phyloP scores from a whole-genome alignment of 208 protist species.

The Paratrypanosoma confusum region DNA sequence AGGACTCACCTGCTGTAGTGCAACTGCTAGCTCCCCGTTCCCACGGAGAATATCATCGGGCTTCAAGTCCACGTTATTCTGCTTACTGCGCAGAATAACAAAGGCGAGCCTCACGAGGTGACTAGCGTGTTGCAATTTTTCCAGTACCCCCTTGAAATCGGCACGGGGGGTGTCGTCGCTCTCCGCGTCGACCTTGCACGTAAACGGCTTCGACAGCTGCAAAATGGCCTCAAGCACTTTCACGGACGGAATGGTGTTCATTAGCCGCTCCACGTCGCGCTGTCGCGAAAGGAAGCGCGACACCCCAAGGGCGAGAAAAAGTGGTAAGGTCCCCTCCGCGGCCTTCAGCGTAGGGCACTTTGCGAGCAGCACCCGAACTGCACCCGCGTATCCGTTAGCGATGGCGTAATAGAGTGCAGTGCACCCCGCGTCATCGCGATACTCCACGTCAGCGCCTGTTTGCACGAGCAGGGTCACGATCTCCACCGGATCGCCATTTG shows the following conservation, averaged over 20 bases:
- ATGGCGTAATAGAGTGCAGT: constrained; percentile 84
- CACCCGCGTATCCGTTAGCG: constrained; percentile 70
- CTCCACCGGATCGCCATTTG: constrained; percentile 58
- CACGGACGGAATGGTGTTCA: constrained; percentile 34
- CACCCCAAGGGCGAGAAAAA: constrained; percentile 67
- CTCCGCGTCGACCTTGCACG: too few relatives aligned
- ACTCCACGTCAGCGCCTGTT: constrained; percentile 54
- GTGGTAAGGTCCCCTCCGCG: constrained; percentile 41
- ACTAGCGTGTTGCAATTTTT: too few relatives aligned
- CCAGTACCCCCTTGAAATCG: too few relatives aligned
- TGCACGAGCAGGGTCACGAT: constrained; percentile 56
- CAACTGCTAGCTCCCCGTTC: constrained; percentile 38
- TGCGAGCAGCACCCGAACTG: constrained; percentile 37
- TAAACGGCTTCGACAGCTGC: too few relatives aligned
- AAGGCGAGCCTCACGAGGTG: constrained; percentile 34
- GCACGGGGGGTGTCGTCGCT: too few relatives aligned
- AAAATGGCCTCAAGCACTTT: constrained; percentile 45
- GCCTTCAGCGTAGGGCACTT: constrained; percentile 40
- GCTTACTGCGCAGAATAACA: constrained; percentile 52
- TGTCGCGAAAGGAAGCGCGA: constrained; percentile 55
- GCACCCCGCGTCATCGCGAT: constrained; percentile 63
- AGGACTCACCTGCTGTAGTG: constrained; percentile 25
- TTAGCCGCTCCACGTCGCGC: constrained; percentile 53
- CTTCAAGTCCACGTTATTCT: constrained; percentile 25
- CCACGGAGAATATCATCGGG: not conserved